phyloP scores from a whole-genome alignment of 1,284 basidiomycete species.

The Irpex lacteus region DNA sequence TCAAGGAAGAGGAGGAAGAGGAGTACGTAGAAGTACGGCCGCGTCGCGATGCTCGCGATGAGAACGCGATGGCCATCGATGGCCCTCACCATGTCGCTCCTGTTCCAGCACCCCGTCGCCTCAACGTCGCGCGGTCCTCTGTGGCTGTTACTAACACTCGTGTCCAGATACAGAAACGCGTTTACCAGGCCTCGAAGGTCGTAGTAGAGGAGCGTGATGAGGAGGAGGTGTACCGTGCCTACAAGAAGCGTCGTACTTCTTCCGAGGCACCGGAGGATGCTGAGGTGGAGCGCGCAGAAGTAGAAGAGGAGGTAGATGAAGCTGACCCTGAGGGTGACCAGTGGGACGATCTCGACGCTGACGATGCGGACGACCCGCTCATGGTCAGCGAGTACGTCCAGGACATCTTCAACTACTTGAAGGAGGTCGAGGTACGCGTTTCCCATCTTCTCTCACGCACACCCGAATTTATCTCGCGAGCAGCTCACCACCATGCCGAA shows the following conservation, averaged over 20 bases:
- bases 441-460: too few species aligned
- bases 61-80: constrained; percentile 64
- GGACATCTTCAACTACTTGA: constrained; percentile 94
- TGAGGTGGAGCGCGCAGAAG: constrained; percentile 32
- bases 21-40: constrained; percentile 16
- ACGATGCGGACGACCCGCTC: constrained; percentile 91
- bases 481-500: constrained; percentile 82
- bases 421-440: constrained; percentile 58
- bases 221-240: constrained; percentile 49
- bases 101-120: constrained; percentile 27
- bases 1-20: constrained; percentile 35
- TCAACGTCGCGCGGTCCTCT: constrained; percentile 25
- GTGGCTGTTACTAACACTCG: constrained; percentile 15
- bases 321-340: constrained; percentile 59
- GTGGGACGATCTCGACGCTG: constrained; percentile 91
- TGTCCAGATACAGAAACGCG: constrained; percentile 13
- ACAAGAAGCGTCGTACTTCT: constrained; percentile 74
- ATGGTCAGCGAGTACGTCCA: constrained; percentile 98
- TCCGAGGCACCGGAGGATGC: constrained; percentile 63
- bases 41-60: constrained; percentile 21
- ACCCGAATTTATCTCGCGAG: background rate
- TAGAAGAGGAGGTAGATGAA: constrained; percentile 35
- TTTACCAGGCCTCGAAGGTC: constrained; percentile 10
- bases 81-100: constrained; percentile 18
- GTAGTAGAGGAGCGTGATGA: constrained; percentile 28